phyloP scores from a whole-genome alignment of 2,329 filamentous ascomycete species.

The Pseudocercospora fuligena region DNA sequence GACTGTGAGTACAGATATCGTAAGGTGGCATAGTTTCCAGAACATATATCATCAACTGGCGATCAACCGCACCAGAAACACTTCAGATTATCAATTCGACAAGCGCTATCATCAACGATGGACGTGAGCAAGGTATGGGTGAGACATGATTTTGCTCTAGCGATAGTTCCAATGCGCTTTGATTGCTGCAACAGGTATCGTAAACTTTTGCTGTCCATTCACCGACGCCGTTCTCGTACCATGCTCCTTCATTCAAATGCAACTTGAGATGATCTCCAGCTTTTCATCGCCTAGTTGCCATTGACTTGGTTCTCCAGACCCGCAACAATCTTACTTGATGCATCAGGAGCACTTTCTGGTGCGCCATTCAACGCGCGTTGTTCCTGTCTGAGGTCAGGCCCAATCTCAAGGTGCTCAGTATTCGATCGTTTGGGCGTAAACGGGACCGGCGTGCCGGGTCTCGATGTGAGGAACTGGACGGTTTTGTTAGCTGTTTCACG shows the following conservation, averaged over 20 bases:
- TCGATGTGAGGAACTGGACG: slow-evolving; percentile 69
- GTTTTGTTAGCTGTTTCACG: slow-evolving; percentile 11
- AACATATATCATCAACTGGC: background rate
- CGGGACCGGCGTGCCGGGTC: slow-evolving; percentile 70
- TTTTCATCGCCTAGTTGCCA: slow-evolving; percentile 9
- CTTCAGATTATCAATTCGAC: background rate
- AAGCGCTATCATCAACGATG: background rate
- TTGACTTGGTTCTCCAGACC: slow-evolving; percentile 38
- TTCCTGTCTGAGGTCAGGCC: slow-evolving; percentile 33
- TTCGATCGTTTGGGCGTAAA: slow-evolving; percentile 64
- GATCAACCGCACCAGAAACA: background rate
- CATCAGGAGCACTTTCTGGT: slow-evolving; percentile 38
- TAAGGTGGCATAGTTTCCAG: too few species aligned
- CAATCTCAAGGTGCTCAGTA: slow-evolving; percentile 43
- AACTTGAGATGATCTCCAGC: background rate
- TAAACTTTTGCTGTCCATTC: background rate
- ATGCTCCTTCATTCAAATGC: background rate
- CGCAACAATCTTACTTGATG: slow-evolving; percentile 37
- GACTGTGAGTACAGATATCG: too few species aligned
- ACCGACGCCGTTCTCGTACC: background rate
- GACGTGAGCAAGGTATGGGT: background rate
- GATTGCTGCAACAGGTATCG: background rate
- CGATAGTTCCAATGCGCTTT: background rate
- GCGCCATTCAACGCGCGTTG: slow-evolving; percentile 38
- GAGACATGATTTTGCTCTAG: background rate